Evolutionary conservation across 2,329 filamentous ascomycete species (phyloP).

Genomic region (Blastomyces gilchristii): DNA sequence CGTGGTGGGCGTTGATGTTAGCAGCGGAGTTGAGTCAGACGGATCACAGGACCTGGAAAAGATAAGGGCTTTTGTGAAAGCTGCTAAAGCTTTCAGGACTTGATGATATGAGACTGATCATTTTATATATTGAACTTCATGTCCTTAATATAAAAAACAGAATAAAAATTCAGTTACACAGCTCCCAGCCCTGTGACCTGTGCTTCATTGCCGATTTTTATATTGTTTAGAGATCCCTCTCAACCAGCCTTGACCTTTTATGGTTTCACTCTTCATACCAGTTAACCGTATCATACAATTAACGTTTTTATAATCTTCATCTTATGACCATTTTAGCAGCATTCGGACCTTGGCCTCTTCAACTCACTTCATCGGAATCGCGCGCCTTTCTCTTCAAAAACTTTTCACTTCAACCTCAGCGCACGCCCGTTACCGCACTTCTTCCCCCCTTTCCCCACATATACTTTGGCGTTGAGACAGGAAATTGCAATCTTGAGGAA

Average conservation of each 20-base stretch:
- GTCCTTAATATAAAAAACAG: not conserved
- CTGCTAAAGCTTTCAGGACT: constrained; percentile 49
- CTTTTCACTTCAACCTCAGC: not conserved
- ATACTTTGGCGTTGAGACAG: too few species aligned
- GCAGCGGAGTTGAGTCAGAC: constrained; percentile 80
- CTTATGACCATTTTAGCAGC: not conserved
- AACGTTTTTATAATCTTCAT: not conserved
- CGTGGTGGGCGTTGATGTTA: constrained; percentile 80
- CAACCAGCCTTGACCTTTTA: not conserved
- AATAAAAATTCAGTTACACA: not conserved
- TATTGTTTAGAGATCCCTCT: not conserved
- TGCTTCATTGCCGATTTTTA: not conserved
- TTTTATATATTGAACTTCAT: not conserved
- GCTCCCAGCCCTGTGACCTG: not conserved
- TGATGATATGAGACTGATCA: constrained; percentile 15
- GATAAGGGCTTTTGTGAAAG: constrained; percentile 69
- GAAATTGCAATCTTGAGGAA: not conserved
- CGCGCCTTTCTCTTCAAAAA: not conserved
- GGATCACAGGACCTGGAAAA: constrained; percentile 71
- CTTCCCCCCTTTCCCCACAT: not conserved
- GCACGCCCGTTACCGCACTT: not conserved
- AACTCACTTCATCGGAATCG: not conserved
- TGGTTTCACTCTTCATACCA: not conserved
- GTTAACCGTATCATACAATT: not conserved
- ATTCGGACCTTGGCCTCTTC: not conserved